Evolutionary conservation across 2,329 filamentous ascomycete species (phyloP).

Genomic region (Parastagonospora nodorum): DNA sequence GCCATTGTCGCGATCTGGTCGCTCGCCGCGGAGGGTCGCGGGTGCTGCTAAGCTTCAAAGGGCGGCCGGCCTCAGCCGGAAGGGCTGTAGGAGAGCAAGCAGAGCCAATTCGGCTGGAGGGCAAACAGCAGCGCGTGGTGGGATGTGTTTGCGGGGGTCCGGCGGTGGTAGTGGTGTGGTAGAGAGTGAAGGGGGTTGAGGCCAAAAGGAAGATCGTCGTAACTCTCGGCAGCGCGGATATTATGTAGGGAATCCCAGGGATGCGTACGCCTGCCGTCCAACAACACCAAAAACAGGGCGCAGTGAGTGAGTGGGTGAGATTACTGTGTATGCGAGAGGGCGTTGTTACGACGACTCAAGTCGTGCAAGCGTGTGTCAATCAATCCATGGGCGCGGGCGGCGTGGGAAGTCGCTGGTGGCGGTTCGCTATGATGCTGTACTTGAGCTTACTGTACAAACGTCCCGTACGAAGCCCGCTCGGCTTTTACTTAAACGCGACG

Average conservation of each 20-base stretch:
- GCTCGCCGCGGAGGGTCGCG: conserved; percentile 22
- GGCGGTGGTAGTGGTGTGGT: conserved; percentile 21
- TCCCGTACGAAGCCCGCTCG: not conserved
- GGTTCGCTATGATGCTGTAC: conserved; percentile 2
- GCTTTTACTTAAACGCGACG: not conserved
- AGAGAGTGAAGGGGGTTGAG: conserved; percentile 19
- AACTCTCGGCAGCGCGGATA: conserved; percentile 16
- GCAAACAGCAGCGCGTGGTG: conserved; percentile 3
- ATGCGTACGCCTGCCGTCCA: not conserved
- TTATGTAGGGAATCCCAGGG: conserved; percentile 7
- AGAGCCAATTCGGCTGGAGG: conserved; percentile 36
- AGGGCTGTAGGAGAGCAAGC: conserved; percentile 36
- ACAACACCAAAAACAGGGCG: conserved; percentile 14
- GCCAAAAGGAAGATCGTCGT: conserved; percentile 13
- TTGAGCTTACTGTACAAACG: conserved; percentile 1
- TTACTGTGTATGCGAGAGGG: conserved; percentile 9
- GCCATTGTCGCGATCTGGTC: conserved; percentile 20
- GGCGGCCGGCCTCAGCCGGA: conserved; percentile 45
- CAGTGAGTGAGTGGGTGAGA: conserved; percentile 10
- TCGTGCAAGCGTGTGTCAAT: conserved; percentile 9
- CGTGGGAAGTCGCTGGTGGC: conserved; percentile 3
- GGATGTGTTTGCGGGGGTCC: conserved; percentile 9
- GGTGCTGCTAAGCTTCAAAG: conserved; percentile 28
- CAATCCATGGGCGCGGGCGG: conserved; percentile 6
- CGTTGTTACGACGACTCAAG: conserved; percentile 7